Evolutionary conservation across 2,329 filamentous ascomycete genomes (phyloP).

Genomic region (Phaeosphaeriaceae sp.): DNA sequence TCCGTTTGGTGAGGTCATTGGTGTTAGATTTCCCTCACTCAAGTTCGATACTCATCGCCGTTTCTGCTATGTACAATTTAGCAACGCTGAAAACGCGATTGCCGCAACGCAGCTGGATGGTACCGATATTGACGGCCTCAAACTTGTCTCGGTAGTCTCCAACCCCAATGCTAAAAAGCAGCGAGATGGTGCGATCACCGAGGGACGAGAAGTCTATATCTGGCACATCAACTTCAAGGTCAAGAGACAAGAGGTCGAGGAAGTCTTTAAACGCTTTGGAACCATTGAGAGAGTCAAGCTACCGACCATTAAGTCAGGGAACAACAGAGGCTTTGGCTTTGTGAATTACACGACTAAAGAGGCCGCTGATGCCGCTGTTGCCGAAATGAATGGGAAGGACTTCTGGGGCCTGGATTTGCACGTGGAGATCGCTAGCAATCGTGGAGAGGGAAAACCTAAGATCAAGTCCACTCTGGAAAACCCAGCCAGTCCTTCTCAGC

Average conservation of each 20-base stretch:
- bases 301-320: constrained; percentile 68
- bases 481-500: constrained; percentile 47
- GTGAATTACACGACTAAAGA: constrained; percentile 75
- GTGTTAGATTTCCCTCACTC: constrained; percentile 87
- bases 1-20: constrained; percentile 79
- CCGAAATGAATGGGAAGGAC: constrained; percentile 71
- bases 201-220: constrained; percentile 85
- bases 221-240: constrained; percentile 84
- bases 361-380: constrained; percentile 68
- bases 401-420: constrained; percentile 71
- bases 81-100: constrained; percentile 53
- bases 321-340: constrained; percentile 79
- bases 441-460: constrained; percentile 54
- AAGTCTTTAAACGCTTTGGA: constrained; percentile 77
- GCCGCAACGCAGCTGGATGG: constrained; percentile 75
- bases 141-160: constrained; percentile 80
- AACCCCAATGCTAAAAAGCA: constrained; percentile 79
- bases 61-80: constrained; percentile 96
- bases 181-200: constrained; percentile 80
- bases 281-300: constrained; percentile 75
- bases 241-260: constrained; percentile 73
- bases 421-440: constrained; percentile 59
- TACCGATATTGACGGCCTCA: constrained; percentile 69
- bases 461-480: constrained; percentile 56
- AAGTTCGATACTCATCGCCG: constrained; percentile 87